Percentiles rank a stretch among this genome's conserved stretches.
Evolutionary conservation across 108 stramenopile species (phyloP).

Genomic region (Nitzschia palea): DNA sequence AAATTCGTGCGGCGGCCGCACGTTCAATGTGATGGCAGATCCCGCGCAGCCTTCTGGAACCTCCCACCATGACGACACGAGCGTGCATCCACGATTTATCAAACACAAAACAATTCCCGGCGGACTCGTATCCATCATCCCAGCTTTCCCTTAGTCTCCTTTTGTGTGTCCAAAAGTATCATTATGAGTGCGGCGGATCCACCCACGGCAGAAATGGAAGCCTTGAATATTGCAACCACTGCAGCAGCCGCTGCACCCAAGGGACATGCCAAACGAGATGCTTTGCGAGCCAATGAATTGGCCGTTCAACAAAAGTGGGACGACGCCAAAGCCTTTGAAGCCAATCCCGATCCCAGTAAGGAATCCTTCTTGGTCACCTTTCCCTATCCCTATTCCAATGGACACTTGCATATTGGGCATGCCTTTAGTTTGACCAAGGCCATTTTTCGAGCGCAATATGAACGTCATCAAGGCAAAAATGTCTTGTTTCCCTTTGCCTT

Average conservation of each 20-base stretch:
- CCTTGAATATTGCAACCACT: constrained; percentile 24
- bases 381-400: constrained; percentile 98
- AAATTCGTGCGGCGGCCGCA: neutral
- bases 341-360: constrained; percentile 44
- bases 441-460: constrained; percentile 90
- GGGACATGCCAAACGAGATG: constrained; percentile 84
- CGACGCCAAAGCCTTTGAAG: constrained; percentile 69
- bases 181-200: neutral
- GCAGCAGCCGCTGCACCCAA: constrained; percentile 50
- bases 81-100: no score
- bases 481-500: constrained; percentile 98
- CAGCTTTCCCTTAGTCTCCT: no score
- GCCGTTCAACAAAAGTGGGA: constrained; percentile 83
- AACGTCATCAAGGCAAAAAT: constrained; percentile 93
- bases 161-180: neutral
- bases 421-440: constrained; percentile 98
- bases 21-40: no score
- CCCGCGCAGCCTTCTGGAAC: no score
- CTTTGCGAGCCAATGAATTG: constrained; percentile 68
- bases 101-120: no score
- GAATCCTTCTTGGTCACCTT: constrained; percentile 97
- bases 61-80: no score
- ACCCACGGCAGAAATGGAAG: constrained; percentile 50
- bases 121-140: no score
- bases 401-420: constrained; percentile 97